Evolutionary conservation across 495 filamentous ascomycete genomes (phyloP), one percentile per base, ranked within the genome.

Genomic region (Hypoxylon rickii): DNA sequence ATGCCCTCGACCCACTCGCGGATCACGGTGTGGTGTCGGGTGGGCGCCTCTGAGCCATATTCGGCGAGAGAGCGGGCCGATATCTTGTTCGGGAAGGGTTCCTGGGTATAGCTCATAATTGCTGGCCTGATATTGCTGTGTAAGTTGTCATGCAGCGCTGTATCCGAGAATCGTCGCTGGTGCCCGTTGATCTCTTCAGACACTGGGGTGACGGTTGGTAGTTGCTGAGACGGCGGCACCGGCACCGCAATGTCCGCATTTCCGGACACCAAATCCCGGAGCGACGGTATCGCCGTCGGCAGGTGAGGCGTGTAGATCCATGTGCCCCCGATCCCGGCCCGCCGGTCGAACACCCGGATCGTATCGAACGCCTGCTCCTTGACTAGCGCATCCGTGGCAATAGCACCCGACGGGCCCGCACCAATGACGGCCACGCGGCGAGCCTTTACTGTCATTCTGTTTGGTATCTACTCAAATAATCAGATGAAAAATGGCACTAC

Each of bases 341-440:
- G 50, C 1, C 70, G 59, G 56, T 86, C 84, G 66, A 85, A 86
- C 1, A 85, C 82, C 10, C 80, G 74, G 55, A 86, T 79, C 3
- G 70, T 69, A 19, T 83, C 77, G 47, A 86, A 86, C 5, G 72
- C 67, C 45, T 81, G 73, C 61, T 86, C 84, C 61, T 84, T 77
- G 38, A 73, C 72, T n/a, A 86, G 66, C 0, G 84, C 83, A 70
- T 85, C 80, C 3, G 83, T 76, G 0, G 80, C 72, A 56, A 85
- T 83, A 42, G 80, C 81, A 6, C 83, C 82, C 1, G 82, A 69
- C 4, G 84, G 84, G 1, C 83, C 83, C 2, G 80, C 75, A 17
- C 84, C 83, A 59, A 86, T 84, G 8, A 86, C 75, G 22, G 84
- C 84, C 12, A 86, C 76, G 5, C 58, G 58, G 16, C 58, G 58